Evolutionary conservation across 306 rosid genomes (phyloP).

Genomic region (Datisca glomerata): DNA sequence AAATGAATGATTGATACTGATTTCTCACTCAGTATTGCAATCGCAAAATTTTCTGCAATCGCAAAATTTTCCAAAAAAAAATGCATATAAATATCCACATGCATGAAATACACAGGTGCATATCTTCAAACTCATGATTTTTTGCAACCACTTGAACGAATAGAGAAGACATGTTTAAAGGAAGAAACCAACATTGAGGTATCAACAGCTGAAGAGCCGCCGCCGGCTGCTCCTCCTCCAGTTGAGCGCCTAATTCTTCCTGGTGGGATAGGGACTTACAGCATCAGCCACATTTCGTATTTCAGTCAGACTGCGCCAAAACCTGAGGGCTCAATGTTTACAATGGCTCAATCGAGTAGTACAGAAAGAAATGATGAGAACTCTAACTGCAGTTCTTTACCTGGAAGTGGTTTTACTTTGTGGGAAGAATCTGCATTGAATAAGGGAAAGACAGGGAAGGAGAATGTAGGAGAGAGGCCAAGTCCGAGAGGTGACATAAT

Average conservation of each 20-base stretch:
- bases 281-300: slow-evolving; percentile 68
- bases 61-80: background rate
- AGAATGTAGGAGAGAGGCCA: slow-evolving; percentile 6
- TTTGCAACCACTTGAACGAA: slow-evolving; percentile 73
- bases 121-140: slow-evolving; percentile 85
- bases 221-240: slow-evolving; percentile 19
- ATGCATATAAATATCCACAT: background rate
- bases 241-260: slow-evolving; percentile 76
- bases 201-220: slow-evolving; percentile 13
- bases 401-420: slow-evolving; percentile 75
- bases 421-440: slow-evolving; percentile 82
- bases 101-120: slow-evolving; percentile 43
- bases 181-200: slow-evolving; percentile 39
- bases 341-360: slow-evolving; percentile 39
- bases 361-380: slow-evolving; percentile 56
- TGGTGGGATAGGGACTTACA: slow-evolving; percentile 95
- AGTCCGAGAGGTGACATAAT: slow-evolving; percentile 4
- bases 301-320: slow-evolving; percentile 62
- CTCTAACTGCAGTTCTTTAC: slow-evolving; percentile 73
- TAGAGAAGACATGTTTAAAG: slow-evolving; percentile 42
- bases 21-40: slow-evolving; percentile 2
- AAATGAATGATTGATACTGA: background rate
- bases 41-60: background rate
- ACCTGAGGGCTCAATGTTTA: slow-evolving; percentile 48
- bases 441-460: slow-evolving; percentile 74